Base-by-base conservation (phyloP, 192 early-diverging fungal species). In the Neocallimastix lanati region DNA sequence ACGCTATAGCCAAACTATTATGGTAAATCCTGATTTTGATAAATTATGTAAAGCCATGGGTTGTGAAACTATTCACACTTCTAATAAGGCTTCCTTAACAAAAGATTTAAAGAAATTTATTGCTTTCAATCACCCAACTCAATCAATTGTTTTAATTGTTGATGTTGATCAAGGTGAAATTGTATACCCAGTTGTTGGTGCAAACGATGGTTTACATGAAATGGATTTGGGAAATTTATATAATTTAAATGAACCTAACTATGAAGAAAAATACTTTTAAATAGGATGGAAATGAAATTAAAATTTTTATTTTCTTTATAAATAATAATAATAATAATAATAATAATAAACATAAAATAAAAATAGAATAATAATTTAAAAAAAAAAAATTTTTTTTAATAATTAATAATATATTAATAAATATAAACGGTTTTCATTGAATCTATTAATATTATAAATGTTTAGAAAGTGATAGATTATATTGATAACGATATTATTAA, bases 1-100 rank as follows among this genome's bases (percentile, higher is more conserved):
- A 87, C 92, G 96, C 78, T 97, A 97, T 83, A 95, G 94, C 77
- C 94, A 91, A 77, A 98, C 97, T 2, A 85, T 84, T 29, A 99
- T 99, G 97, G 87, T 85, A 81, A 98, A 99, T 86, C 97, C 97
- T 28, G 94, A 99, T 83, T 99, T 99, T 88, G 94, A 96, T 80
- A 96, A 98, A 86, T 88, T 99, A 28, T 93, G 96, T 76, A 96
- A 98, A 86, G 84, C 93, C 11, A 96, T 98, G 94, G 91, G 91
- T 76, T 92, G 94, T 83, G 92, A 93, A 85, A 96, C 93, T 78
- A 83, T 99, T 80, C 92, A 94, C 76, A 93, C 91, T 37, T 88
- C 90, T 29, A 95, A 92, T 14, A 90, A 90, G 81, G 90, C 93
- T 80, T 94, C 97, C 80, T 87, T 99, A 28, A 90, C 93, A 11